Evolutionary conservation across 257 asterid genomes (phyloP), one percentile per base, ranked within the genome.

Genomic region (Solanum pinnatisectum): DNA sequence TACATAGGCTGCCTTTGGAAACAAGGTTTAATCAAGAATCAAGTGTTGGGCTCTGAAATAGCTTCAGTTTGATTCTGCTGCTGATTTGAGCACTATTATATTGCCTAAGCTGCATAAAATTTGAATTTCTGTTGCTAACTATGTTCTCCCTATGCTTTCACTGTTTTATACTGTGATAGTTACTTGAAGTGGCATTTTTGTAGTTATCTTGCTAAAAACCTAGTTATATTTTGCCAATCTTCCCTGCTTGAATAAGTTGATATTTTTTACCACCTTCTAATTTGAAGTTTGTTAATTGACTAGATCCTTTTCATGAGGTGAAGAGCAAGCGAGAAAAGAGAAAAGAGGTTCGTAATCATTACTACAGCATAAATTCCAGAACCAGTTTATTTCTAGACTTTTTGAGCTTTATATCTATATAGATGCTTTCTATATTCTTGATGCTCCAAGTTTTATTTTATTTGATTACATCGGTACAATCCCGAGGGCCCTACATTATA

Each of bases 271-370:
- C 70, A 10, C 35, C 49, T 73, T 89, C 94, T 91, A 84, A 92
- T 84, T 42, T 76, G 85, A 77, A 83, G 84, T 87, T 90, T 90
- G 83, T 87, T 59, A 59, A 59, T 90, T 89, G 72, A 90, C 39
- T 93, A 96, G 99, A 92, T 92, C 88, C 95, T 87, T 94, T 94
- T 82, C 93, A 87, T 27, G 98, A 96, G 93, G 99, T 96, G 94
- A 96, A 95, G 96, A 96, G 98, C 93, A 96, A 96, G 89, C 94
- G 98, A 77, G 99, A 95, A 77, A 96, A 94, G 95, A 95, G 94
- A 91, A 96, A 96, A 92, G 98, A 95, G 98, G 99, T 95, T 91
- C 32, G 92, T 89, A 78, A 63, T 90, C 90, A 71, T 88, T 49
- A 16, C 89, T 79, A 70, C 25, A 83, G 82, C 73, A 84, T 65